phyloP scores from a whole-genome alignment of 2,329 filamentous ascomycete genomes.

The Beauveria varroae region DNA sequence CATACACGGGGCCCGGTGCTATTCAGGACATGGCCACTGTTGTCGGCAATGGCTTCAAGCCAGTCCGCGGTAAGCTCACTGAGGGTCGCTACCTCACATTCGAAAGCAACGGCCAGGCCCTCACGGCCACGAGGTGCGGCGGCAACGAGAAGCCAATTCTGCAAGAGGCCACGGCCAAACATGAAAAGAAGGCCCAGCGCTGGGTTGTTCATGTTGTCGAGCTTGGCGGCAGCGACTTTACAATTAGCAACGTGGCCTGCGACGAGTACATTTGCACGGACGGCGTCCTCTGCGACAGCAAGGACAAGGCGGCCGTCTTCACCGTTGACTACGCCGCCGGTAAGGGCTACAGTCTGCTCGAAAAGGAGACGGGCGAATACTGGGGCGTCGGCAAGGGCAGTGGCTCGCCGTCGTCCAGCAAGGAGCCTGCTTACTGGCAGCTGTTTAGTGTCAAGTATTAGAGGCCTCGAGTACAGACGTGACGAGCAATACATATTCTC shows the following conservation, averaged over 20 bases:
- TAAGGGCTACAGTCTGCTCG: conserved; percentile 15
- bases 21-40: conserved; percentile 30
- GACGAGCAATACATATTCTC: neutral
- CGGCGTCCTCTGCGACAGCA: conserved; percentile 8
- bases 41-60: conserved; percentile 48
- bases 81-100: conserved; percentile 48
- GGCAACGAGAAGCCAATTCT: conserved; percentile 15
- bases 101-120: conserved; percentile 35
- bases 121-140: conserved; percentile 25
- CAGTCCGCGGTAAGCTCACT: conserved; percentile 41
- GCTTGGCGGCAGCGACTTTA: conserved; percentile 20
- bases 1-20: conserved; percentile 32
- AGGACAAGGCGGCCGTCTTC: conserved; percentile 15
- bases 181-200: conserved; percentile 35
- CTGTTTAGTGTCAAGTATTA: conserved; percentile 11
- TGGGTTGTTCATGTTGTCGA: conserved; percentile 39
- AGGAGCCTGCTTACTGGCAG: conserved; percentile 5
- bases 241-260: conserved; percentile 19
- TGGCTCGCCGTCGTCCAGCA: neutral
- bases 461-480: neutral
- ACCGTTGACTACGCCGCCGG: conserved; percentile 14
- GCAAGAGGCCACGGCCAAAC: conserved; percentile 22
- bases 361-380: conserved; percentile 9
- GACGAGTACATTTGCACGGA: conserved; percentile 16
- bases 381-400: neutral